phyloP scores from a whole-genome alignment of 2,329 filamentous ascomycete species.

The Dothideomycetes sp. region DNA sequence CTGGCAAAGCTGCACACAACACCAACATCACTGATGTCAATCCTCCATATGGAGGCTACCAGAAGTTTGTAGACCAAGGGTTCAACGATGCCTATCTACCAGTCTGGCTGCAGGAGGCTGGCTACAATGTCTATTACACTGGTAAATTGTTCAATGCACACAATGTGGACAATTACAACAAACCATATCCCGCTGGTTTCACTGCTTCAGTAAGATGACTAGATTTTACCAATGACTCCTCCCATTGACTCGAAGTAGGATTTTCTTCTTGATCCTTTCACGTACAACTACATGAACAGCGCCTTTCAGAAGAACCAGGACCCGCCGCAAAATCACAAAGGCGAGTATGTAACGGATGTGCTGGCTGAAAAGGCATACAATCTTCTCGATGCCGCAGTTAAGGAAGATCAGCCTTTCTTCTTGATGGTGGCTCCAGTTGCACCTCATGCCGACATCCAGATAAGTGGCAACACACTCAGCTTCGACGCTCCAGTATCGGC shows the following conservation, averaged over 20 bases:
- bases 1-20: conserved; percentile 54
- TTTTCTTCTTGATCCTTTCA: conserved; percentile 48
- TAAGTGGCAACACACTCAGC: conserved; percentile 26
- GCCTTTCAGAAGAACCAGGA: conserved; percentile 54
- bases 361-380: conserved; percentile 49
- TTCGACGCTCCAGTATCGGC: conserved; percentile 48
- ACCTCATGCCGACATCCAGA: conserved; percentile 51
- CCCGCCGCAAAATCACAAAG: conserved; percentile 45
- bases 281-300: conserved; percentile 59
- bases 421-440: conserved; percentile 56
- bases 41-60: conserved; percentile 52
- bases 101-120: conserved; percentile 59
- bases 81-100: conserved; percentile 60
- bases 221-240: too few relatives aligned
- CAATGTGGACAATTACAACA: conserved; percentile 51
- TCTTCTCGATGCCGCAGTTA: conserved; percentile 53
- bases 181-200: conserved; percentile 50
- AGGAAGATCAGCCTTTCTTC: conserved; percentile 53
- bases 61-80: conserved; percentile 56
- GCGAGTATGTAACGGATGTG: conserved; percentile 50
- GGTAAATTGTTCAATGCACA: conserved; percentile 66
- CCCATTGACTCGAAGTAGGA: conserved; percentile 8
- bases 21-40: conserved; percentile 57
- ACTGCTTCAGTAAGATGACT: conserved; percentile 35
- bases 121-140: conserved; percentile 60